Base-by-base conservation (phyloP, 306 rosid genomes). In the Begonia peltatifolia region DNA sequence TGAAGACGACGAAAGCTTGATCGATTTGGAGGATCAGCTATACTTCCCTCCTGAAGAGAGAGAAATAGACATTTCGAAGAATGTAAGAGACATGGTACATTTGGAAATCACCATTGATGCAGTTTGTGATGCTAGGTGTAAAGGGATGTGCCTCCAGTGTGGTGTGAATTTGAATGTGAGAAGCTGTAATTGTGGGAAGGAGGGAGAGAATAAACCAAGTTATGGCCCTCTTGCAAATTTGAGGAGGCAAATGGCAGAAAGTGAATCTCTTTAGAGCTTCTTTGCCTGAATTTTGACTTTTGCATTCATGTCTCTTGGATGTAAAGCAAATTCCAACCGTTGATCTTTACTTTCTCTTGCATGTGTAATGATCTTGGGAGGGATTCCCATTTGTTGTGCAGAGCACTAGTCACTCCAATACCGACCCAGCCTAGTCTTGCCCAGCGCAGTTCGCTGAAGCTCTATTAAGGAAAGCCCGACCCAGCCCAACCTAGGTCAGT, bases 1-100 rank as follows among this genome's bases (percentile, higher is more conserved):
- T 2, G 84, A 76, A 5, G 75, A 76, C 13, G 84, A 71, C 41
- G 80, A 65, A 5, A 70, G 70, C 9, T 57, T 61, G 30, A 73
- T 90, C 10, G 94, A 85, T 55, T 65, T 69, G 42, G 95, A 85
- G 20, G 97, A 90, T 65, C 75, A 55, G 47, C 73, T 90, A 18
- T 70, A 85, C 63, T 90, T 90, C 60, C 94, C 94, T 22, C 74
- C 64, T 0, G 80, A 46, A 42, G 76, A 71, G 58, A 85, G 73
- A 71, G 82, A 76, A 55, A 78, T 85, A 65, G 95, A 85, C 66
- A 83, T 90, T 74, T 90, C 97, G 50, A 90, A 90, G 74, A 69
- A 83, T 77, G 71, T 85, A 54, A 80, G 94, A 71, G 97, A 90
- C 76, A 64, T 67, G 54, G 72, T 90, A 72, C 95, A 85, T 74